Evolutionary conservation across 805 yeast species (phyloP), one percentile per base, ranked within the genome.

Genomic region (Myxozyma neglecta): DNA sequence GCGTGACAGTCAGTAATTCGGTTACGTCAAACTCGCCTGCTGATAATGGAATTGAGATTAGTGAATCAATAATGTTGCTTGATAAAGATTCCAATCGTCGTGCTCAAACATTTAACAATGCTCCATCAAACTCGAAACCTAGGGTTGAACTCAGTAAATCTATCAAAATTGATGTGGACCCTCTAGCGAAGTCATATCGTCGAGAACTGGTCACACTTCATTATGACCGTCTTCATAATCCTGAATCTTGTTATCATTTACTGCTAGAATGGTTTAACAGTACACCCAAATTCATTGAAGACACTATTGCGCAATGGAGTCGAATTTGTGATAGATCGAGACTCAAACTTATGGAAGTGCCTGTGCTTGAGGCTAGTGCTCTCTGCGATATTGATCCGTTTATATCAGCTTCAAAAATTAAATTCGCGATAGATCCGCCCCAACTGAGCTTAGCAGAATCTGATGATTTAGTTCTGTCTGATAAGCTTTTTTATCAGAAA

Each of bases 251-350:
- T 71, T 94, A 86, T 76, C 98, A 93, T 70, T 81, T 94, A 37
- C 79, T 97, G 51, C 73, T 93, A 13, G 97, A 94, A 72, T 94
- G 99, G 99, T 76, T 93, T 37, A 90, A 88, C 63, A 85, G 96
- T 0, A 90, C 98, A 0, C 88, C 96, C 1, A 89, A 88, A 71
- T 76, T 89, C 37, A 84, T 90, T 53, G 97, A 91, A 61, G 96
- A 91, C 66, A 78, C 88, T 11, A 79, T 91, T 47, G 84, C 80
- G 48, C 81, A 84, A 52, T 88, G 97, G 89, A 83, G 90, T 0
- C 81, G 97, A 59, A 78, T 87, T 52, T 90, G 97, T 69, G 96
- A 90, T 61, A 74, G 96, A 57, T 90, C 89, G 70, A 97, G 97
- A 0, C 79, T 94, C 63, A 80, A 80, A 54, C 72, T 88, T 20